Percentiles rank a stretch among this genome's conserved stretches.
These are phyloP conservation scores for Aureobasidium sp. DNA, from an alignment of 2,329 filamentous ascomycete genomes.

Conservation along the genomic window DNA sequence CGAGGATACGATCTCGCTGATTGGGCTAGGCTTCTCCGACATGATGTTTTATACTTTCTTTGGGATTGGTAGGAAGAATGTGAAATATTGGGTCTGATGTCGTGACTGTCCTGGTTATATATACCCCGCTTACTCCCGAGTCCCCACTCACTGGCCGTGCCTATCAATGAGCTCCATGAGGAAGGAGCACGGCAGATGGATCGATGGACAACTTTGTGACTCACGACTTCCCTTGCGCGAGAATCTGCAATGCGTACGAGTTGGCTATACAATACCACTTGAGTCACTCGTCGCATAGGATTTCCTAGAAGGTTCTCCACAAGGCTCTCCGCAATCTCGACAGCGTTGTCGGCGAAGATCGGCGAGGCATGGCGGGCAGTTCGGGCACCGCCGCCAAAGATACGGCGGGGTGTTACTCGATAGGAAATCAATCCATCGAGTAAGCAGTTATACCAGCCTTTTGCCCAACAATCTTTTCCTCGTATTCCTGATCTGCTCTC, in stretches of 20 bases:
- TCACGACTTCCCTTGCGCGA: neutral
- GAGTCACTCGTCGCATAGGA: no score
- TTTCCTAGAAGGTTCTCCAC: no score
- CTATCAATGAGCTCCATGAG: neutral
- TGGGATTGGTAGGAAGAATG: neutral
- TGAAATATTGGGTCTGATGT: neutral
- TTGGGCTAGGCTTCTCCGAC: neutral
- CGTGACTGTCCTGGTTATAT: no score
- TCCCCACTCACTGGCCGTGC: neutral
- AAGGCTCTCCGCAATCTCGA: neutral
- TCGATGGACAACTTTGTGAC: neutral
- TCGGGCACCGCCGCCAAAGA: neutral
- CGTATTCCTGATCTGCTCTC: neutral
- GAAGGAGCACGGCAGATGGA: neutral
- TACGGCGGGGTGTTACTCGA: constrained; percentile 12
- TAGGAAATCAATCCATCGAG: constrained; percentile 10
- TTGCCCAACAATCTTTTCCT: neutral
- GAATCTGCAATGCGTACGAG: no score
- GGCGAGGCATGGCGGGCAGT: neutral
- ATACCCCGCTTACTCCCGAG: no score
- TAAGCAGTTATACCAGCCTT: neutral
- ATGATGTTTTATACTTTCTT: neutral
- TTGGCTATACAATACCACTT: no score
- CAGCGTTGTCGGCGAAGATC: neutral
- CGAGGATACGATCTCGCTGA: constrained; percentile 20